A percentile compares a stretch with the other conserved stretches of the same genome.
Conservation (phyloP, 139 green algal genomes). For the Chlamydomonas sp. region DNA sequence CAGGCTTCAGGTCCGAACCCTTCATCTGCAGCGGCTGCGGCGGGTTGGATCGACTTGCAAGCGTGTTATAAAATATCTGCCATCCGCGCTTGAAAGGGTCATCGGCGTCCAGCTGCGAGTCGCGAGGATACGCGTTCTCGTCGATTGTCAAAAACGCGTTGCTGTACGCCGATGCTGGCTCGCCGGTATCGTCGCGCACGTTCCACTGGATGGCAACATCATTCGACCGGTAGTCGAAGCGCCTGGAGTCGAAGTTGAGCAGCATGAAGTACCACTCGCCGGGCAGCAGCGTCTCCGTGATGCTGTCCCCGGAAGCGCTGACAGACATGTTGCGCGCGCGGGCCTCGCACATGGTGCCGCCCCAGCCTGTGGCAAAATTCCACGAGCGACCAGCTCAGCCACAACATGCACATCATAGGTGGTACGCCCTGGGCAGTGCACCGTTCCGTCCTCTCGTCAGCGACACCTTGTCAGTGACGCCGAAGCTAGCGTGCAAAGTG, state of each 20-base stretch:
- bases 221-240: background rate
- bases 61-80: slow-evolving; percentile 16
- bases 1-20: background rate
- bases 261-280: slow-evolving; percentile 43
- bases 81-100: background rate
- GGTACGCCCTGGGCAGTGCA: too few species aligned
- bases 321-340: background rate
- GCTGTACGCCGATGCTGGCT: background rate
- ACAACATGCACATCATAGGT: too few species aligned
- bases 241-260: slow-evolving; percentile 12
- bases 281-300: background rate
- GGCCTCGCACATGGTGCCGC: slow-evolving; percentile 36
- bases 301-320: background rate
- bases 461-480: too few species aligned
- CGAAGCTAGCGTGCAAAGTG: too few species aligned
- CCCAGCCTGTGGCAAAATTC: background rate
- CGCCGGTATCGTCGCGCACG: background rate
- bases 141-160: slow-evolving; percentile 51
- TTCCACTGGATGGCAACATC: slow-evolving; percentile 45
- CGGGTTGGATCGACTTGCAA: slow-evolving; percentile 13
- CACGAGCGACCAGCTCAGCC: background rate
- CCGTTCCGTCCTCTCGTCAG: too few species aligned
- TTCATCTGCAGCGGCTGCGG: slow-evolving; percentile 35
- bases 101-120: background rate
- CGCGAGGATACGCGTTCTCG: slow-evolving; percentile 29